Base-by-base conservation (phyloP, 2,329 filamentous ascomycete genomes). In the Juglanconis sp. region DNA sequence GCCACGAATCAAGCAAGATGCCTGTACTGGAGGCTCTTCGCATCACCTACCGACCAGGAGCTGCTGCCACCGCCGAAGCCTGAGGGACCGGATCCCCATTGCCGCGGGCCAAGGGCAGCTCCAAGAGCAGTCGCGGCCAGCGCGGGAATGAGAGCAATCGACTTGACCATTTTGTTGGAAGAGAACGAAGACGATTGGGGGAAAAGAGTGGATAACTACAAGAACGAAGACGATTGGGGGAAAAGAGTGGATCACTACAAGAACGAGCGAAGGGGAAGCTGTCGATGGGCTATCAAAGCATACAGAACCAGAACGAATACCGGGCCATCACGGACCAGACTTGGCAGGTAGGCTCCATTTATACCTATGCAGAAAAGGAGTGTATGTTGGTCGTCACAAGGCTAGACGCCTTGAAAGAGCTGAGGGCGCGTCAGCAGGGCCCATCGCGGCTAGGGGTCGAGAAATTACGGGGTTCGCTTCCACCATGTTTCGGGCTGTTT, bases 101-200 rank as follows among this genome's bases (percentile, higher is more conserved):
- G 10, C 8, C 30, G 38, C 54, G 34, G 50, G 34, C 30, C 54
- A n/a, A 56, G 44, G n/a, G 54, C 44, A 38, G 54, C 38, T 8
- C 40, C 61, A 31, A 63, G 38, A 36, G 44, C 60, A 31, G 47
- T 53, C 11, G 47, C 57, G 50, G 54, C 57, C 53, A 63, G 53
- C 34, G 61, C 53, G 36, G 61, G 57, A 17, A 63, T 9, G n/a
- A 53, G 17, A 52, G 48, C 53, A 24, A 60, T 35, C 5, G 61
- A 46, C 24, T 54, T 60, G 11, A 58, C 38, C 60, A 62, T 62
- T 6, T 48, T 62, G 42, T 31, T 6, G n/a, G 34, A 9, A 13
- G 46, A 4, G 4, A 35, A 44, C 30, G 17, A 32, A 24, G 17
- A 24, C 17, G n/a, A 35, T 35, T 15, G 15, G 15, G n/a, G 10